Evolutionary conservation across 1,284 basidiomycete species (phyloP).

Genomic region (Schizophyllum amplum): DNA sequence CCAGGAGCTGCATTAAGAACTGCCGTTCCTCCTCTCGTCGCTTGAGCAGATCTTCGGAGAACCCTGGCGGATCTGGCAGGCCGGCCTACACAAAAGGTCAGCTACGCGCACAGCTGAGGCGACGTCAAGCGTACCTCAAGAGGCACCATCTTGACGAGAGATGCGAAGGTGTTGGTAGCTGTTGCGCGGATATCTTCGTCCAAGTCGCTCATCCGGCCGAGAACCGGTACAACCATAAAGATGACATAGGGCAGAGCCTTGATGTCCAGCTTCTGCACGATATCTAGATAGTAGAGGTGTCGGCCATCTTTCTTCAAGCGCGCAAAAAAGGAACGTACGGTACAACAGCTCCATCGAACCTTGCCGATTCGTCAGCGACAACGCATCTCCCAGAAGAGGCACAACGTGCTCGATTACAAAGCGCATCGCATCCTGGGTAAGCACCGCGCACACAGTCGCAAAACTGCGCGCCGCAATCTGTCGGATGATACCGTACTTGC

Average conservation of each 20-base stretch:
- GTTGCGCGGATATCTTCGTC: constrained; percentile 89
- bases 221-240: constrained; percentile 92
- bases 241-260: constrained; percentile 96
- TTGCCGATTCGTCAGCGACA: constrained; percentile 73
- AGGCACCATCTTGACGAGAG: constrained; percentile 97
- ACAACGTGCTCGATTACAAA: constrained; percentile 82
- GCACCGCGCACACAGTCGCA: constrained; percentile 80
- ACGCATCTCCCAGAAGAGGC: constrained; percentile 80
- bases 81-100: constrained; percentile 58
- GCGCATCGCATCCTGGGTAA: constrained; percentile 83
- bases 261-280: constrained; percentile 88
- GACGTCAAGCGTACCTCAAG: constrained; percentile 60
- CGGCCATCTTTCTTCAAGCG: constrained; percentile 6
- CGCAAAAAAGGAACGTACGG: constrained; percentile 47
- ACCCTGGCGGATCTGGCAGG: constrained; percentile 89
- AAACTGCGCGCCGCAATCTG: constrained; percentile 84
- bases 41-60: constrained; percentile 82
- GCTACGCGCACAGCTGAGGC: background rate
- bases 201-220: constrained; percentile 95
- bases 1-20: constrained; percentile 91
- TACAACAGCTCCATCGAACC: constrained; percentile 88
- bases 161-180: constrained; percentile 95
- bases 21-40: constrained; percentile 84
- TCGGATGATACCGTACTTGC: constrained; percentile 83
- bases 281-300: constrained; percentile 47